phyloP scores from a whole-genome alignment of 2,329 filamentous ascomycete species.

The Trichoderma simmonsii region DNA sequence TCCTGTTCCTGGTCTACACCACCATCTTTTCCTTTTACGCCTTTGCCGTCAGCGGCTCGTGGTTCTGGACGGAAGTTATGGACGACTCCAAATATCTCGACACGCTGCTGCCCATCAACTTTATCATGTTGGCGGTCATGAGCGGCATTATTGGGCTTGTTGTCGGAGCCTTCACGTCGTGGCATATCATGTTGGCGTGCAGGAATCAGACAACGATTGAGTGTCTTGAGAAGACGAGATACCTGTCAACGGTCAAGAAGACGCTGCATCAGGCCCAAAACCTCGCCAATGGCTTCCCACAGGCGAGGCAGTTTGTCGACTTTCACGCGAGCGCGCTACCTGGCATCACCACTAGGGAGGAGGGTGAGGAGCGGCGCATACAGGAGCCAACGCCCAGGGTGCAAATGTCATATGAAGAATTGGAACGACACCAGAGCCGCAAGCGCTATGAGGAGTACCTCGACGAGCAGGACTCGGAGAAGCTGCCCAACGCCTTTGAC shows the following conservation, averaged over 20 bases:
- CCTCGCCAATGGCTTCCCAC: constrained; percentile 46
- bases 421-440: constrained; percentile 53
- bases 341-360: constrained; percentile 75
- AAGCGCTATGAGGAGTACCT: constrained; percentile 69
- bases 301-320: constrained; percentile 72
- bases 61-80: constrained; percentile 83
- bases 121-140: constrained; percentile 81
- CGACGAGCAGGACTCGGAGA: constrained; percentile 83
- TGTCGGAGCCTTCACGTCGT: constrained; percentile 81
- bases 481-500: constrained; percentile 90
- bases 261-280: constrained; percentile 63
- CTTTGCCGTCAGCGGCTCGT: constrained; percentile 72
- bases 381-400: constrained; percentile 27
- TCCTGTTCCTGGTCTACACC: constrained; percentile 88
- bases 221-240: constrained; percentile 91
- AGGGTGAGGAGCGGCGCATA: constrained; percentile 63
- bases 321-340: constrained; percentile 79
- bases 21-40: constrained; percentile 79
- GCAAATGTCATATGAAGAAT: constrained; percentile 52
- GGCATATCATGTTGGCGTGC: constrained; percentile 81
- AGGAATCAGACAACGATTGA: constrained; percentile 92
- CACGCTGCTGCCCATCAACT: constrained; percentile 81
- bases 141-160: constrained; percentile 90
- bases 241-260: constrained; percentile 74
- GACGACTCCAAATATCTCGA: constrained; percentile 69